phyloP scores from a whole-genome alignment of 139 green algal genomes.

The Nannochloris sp. region DNA sequence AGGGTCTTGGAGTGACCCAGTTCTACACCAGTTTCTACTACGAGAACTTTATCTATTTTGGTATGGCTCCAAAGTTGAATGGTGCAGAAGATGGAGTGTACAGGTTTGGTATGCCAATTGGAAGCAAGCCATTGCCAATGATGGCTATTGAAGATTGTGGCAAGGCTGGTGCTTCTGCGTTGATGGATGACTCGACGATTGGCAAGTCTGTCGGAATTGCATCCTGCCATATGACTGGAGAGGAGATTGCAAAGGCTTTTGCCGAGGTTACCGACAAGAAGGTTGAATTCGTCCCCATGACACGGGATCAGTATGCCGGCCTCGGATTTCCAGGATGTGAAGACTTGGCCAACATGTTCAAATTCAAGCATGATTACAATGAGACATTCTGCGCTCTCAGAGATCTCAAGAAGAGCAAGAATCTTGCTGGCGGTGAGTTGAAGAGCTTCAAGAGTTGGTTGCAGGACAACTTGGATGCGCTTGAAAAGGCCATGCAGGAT shows the following conservation, averaged over 20 bases:
- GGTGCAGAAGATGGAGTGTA: constrained; percentile 2
- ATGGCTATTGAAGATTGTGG: neutral
- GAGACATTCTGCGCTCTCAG: neutral
- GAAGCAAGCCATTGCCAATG: constrained; percentile 3
- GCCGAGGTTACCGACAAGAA: neutral
- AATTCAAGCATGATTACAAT: constrained; percentile 2
- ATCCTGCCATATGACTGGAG: neutral
- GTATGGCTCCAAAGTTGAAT: constrained; percentile 1
- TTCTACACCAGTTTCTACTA: constrained; percentile 3
- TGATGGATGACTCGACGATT: neutral
- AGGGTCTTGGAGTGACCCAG: neutral
- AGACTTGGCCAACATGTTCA: neutral
- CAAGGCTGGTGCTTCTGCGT: neutral
- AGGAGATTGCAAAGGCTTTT: neutral
- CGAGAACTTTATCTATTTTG: neutral
- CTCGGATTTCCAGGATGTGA: neutral
- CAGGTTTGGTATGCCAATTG: neutral
- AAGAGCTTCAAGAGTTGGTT: neutral
- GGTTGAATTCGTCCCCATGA: neutral
- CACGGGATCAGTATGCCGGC: neutral
- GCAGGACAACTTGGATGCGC: neutral
- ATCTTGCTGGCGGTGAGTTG: neutral
- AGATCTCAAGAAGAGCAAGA: neutral
- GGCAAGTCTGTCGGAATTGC: neutral
- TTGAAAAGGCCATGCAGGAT: neutral